Percentiles rank a stretch among this genome's conserved stretches.
Conservation (phyloP, 257 asterid genomes). For the Primulina huaijiensis region DNA sequence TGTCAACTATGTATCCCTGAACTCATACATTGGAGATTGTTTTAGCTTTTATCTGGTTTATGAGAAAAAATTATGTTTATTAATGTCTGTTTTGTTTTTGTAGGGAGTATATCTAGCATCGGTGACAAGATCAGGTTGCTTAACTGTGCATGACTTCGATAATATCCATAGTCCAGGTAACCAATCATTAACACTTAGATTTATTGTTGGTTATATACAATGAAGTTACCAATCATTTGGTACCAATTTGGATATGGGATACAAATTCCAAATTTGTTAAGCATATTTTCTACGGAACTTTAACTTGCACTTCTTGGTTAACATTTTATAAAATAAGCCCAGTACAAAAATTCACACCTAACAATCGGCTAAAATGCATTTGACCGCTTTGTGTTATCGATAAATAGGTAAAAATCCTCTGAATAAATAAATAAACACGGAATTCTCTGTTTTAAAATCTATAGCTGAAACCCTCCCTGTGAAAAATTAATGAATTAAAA, state of each 20-base stretch:
- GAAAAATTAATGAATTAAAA: too few species aligned
- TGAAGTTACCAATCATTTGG: slow-evolving; percentile 11
- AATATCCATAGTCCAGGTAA: slow-evolving; percentile 64
- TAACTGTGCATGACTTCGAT: slow-evolving; percentile 89
- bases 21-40: slow-evolving; percentile 1
- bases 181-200: slow-evolving; percentile 10
- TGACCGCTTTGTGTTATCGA: not conserved
- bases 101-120: slow-evolving; percentile 96
- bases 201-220: slow-evolving; percentile 1
- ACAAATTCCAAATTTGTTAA: not conserved
- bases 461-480: too few species aligned
- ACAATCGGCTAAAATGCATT: not conserved
- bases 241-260: not conserved
- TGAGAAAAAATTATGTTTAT: slow-evolving; percentile 16
- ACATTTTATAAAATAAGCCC: slow-evolving; percentile 3
- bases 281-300: not conserved
- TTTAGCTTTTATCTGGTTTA: slow-evolving; percentile 5
- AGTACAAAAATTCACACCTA: not conserved
- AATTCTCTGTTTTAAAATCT: too few species aligned
- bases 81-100: slow-evolving; percentile 24
- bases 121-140: slow-evolving; percentile 78
- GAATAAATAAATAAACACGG: too few species aligned
- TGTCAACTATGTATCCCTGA: not conserved
- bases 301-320: not conserved
- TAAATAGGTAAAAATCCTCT: too few species aligned